Percentiles rank a stretch among this genome's conserved stretches.
Evolutionary conservation across 768 basidiomycete species (phyloP).

Genomic region (Leccinum disarticulatum): DNA sequence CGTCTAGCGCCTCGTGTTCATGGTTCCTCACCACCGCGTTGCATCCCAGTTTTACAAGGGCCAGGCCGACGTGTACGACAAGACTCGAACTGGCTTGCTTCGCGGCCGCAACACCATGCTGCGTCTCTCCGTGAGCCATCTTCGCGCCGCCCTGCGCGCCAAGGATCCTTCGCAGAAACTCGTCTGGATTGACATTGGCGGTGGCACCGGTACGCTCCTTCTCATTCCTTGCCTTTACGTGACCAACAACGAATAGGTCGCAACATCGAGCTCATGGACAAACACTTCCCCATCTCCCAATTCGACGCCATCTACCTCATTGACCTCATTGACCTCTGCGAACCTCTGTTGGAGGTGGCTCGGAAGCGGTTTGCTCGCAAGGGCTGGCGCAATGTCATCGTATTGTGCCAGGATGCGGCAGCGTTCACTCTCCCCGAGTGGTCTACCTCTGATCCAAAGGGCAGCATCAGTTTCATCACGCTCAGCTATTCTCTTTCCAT

Average conservation of each 20-base stretch:
- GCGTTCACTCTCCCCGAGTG: conserved; percentile 66
- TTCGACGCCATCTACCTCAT: conserved; percentile 73
- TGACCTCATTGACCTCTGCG: conserved; percentile 74
- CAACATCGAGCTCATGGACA: conserved; percentile 75
- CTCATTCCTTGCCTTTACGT: background rate
- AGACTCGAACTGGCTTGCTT: conserved; percentile 58
- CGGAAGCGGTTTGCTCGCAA: conserved; percentile 60
- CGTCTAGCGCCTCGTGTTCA: background rate
- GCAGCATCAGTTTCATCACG: conserved; percentile 53
- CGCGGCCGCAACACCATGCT: conserved; percentile 75
- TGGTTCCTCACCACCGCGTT: background rate
- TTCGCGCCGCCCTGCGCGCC: conserved; percentile 46
- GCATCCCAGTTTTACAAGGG: conserved; percentile 55
- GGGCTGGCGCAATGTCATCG: conserved; percentile 74
- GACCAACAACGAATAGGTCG: conserved; percentile 29
- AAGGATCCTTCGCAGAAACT: conserved; percentile 45
- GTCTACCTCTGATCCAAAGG: conserved; percentile 48
- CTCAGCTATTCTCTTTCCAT: conserved; percentile 60
- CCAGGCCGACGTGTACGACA: conserved; percentile 73
- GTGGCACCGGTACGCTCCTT: conserved; percentile 54
- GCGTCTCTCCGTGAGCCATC: conserved; percentile 60
- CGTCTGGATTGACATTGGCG: conserved; percentile 79
- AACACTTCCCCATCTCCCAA: conserved; percentile 50
- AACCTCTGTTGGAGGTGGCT: conserved; percentile 68
- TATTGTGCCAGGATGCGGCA: conserved; percentile 71